These are phyloP conservation scores for Annulohypoxylon stygium DNA, from an alignment of 495 filamentous ascomycete species.

Conservation along the genomic window DNA sequence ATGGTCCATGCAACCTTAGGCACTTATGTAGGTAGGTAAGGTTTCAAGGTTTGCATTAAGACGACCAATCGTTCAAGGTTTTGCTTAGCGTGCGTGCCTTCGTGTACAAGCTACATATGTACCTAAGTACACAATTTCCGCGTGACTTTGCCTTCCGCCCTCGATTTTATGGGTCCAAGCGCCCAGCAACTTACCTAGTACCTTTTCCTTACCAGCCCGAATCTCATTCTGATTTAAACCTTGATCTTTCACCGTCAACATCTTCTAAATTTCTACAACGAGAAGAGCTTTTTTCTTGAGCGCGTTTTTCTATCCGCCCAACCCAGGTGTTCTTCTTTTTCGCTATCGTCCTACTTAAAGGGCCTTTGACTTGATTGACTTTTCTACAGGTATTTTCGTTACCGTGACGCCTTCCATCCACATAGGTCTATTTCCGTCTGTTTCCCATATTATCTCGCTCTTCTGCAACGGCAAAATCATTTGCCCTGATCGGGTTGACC, in stretches of 20 bases:
- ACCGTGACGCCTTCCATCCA: conserved; percentile 26
- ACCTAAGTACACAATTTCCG: not conserved
- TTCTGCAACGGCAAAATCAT: conserved; percentile 26
- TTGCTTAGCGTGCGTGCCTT: not conserved
- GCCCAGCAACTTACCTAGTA: not conserved
- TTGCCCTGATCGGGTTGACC: conserved; percentile 30
- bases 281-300: conserved; percentile 30
- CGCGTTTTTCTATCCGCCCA: conserved; percentile 25
- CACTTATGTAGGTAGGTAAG: not conserved
- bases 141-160: not conserved
- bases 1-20: not conserved
- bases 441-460: not conserved
- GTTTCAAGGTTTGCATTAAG: not conserved
- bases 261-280: conserved; percentile 12
- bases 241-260: conserved; percentile 22
- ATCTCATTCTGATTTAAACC: not conserved
- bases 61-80: not conserved
- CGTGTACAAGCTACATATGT: not conserved
- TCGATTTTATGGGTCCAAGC: not conserved
- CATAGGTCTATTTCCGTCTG: conserved; percentile 13
- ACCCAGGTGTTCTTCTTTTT: conserved; percentile 20
- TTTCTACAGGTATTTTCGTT: conserved; percentile 17
- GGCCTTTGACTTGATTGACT: conserved; percentile 38
- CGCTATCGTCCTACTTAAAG: conserved; percentile 6
- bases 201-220: conserved; percentile 13